A percentile compares a stretch with the other conserved stretches of the same genome.
phyloP scores from a whole-genome alignment of 2,329 filamentous ascomycete genomes.

The Fusarium sp. region DNA sequence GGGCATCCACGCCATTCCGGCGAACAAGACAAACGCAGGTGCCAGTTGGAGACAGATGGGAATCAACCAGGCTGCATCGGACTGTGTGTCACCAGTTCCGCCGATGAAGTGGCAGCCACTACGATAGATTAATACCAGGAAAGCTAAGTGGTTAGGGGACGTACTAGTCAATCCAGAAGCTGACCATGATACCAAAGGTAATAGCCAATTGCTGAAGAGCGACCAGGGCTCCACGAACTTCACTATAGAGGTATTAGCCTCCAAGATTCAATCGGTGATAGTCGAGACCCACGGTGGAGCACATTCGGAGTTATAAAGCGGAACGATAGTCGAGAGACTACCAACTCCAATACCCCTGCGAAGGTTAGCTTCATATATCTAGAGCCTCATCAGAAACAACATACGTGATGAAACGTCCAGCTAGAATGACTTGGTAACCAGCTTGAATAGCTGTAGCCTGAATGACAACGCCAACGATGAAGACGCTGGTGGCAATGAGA shows the following conservation, averaged over 20 bases:
- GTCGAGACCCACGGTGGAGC: slow-evolving; percentile 55
- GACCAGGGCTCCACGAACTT: slow-evolving; percentile 59
- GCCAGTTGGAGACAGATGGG: slow-evolving; percentile 79
- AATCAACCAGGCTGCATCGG: slow-evolving; percentile 78
- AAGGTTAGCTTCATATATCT: neutral
- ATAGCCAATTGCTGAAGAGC: slow-evolving; percentile 67
- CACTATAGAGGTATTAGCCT: slow-evolving; percentile 34
- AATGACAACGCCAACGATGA: slow-evolving; percentile 77
- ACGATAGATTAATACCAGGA: rapidly evolving
- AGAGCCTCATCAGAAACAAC: neutral
- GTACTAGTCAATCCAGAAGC: slow-evolving; percentile 72
- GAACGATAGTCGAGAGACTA: slow-evolving; percentile 75
- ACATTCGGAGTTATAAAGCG: slow-evolving; percentile 64
- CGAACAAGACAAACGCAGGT: slow-evolving; percentile 74
- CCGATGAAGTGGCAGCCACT: slow-evolving; percentile 76
- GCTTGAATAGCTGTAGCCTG: slow-evolving; percentile 72
- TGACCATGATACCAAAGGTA: slow-evolving; percentile 73
- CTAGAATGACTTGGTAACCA: slow-evolving; percentile 73
- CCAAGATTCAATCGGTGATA: rapidly evolving
- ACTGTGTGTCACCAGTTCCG: slow-evolving; percentile 64
- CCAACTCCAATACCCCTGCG: slow-evolving; percentile 74
- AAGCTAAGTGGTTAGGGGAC: neutral
- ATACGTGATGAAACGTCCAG: slow-evolving; percentile 77
- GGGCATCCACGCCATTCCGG: slow-evolving; percentile 84
- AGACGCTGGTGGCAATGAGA: slow-evolving; percentile 73